These are phyloP conservation scores for Rhizodiscina lignyota DNA, from an alignment of 495 filamentous ascomycete genomes.

Conservation along the genomic window DNA sequence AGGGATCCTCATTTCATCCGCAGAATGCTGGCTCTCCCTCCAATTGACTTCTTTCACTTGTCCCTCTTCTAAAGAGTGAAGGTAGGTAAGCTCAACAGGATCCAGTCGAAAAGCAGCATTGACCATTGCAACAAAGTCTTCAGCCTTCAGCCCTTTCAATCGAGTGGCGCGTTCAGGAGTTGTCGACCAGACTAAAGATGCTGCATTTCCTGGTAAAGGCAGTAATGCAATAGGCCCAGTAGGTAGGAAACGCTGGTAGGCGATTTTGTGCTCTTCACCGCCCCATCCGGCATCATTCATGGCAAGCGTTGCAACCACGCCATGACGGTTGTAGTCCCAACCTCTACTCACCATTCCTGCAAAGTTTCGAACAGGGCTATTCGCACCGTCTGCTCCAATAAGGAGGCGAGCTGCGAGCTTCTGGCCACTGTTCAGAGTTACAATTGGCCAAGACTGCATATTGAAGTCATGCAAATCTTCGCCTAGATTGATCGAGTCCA, in stretches of 20 bases:
- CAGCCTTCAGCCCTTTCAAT: slow-evolving; percentile 52
- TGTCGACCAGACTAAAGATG: slow-evolving; percentile 89
- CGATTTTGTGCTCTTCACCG: slow-evolving; percentile 43
- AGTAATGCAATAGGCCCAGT: slow-evolving; percentile 82
- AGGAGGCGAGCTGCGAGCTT: slow-evolving; percentile 66
- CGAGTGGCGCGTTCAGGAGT: slow-evolving; percentile 58
- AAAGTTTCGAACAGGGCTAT: slow-evolving; percentile 82
- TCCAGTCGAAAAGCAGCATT: slow-evolving; percentile 84
- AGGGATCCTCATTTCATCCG: slow-evolving; percentile 34
- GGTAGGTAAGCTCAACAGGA: slow-evolving; percentile 62
- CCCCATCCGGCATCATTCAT: slow-evolving; percentile 38
- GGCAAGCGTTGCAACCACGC: slow-evolving; percentile 76
- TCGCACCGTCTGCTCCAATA: slow-evolving; percentile 86
- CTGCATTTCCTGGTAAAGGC: slow-evolving; percentile 68
- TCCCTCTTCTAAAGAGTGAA: slow-evolving; percentile 40
- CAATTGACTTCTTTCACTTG: slow-evolving; percentile 61
- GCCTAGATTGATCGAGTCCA: slow-evolving; percentile 63
- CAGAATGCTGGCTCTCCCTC: slow-evolving; percentile 46
- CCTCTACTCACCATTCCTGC: slow-evolving; percentile 69
- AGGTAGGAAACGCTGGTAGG: slow-evolving; percentile 92
- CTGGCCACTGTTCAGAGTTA: slow-evolving; percentile 44
- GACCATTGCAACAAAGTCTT: slow-evolving; percentile 71
- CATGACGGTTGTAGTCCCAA: slow-evolving; percentile 87
- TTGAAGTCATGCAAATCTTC: slow-evolving; percentile 57
- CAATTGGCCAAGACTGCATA: slow-evolving; percentile 71